Evolutionary conservation across 2,329 filamentous ascomycete genomes (phyloP).

Genomic region (Alternaria angustiovoidea): DNA sequence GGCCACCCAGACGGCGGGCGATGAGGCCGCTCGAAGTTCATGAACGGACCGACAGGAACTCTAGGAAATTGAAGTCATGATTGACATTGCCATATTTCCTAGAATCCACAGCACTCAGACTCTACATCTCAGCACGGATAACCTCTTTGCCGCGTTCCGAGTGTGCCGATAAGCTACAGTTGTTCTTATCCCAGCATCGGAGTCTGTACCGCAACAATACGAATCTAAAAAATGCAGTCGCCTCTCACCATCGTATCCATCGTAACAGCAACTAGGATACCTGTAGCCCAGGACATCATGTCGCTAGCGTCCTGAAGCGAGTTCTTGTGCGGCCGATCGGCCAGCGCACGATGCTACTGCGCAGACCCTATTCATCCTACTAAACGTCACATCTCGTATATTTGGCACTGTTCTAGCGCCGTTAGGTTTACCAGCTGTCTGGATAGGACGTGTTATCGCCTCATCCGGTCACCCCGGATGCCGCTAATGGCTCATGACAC

Average conservation of each 20-base stretch:
- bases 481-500: neutral
- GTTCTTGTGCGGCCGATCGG: neutral
- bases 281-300: neutral
- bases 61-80: neutral
- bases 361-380: neutral
- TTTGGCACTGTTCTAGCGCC: neutral
- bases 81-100: neutral
- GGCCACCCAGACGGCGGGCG: neutral
- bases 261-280: neutral
- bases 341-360: slow-evolving; percentile 7
- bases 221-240: neutral
- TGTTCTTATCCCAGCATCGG: neutral
- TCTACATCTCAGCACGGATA: neutral
- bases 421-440: neutral
- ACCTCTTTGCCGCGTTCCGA: neutral
- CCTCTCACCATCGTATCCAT: neutral
- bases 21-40: neutral
- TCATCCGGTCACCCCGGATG: neutral
- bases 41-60: neutral
- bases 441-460: neutral
- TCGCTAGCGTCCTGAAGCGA: neutral
- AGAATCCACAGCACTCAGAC: neutral
- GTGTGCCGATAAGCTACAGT: neutral
- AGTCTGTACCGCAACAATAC: neutral
- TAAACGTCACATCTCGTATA: slow-evolving; percentile 15